Conservation (phyloP, 441 rosid species). For the Erysimum cheiri region DNA sequence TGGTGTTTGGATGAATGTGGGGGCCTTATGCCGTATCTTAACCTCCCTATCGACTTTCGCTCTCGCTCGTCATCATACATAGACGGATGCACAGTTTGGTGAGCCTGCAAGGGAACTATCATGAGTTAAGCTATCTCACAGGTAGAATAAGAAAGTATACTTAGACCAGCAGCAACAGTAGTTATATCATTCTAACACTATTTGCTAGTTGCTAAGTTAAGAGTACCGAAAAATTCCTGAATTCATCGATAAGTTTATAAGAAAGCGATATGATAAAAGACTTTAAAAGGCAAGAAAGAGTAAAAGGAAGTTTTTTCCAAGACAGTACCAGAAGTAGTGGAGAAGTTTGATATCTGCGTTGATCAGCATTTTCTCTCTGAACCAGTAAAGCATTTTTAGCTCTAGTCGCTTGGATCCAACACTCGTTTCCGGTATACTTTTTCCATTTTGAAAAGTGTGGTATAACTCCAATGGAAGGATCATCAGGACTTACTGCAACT, state of each 20-base stretch:
- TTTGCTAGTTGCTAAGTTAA: too few species aligned
- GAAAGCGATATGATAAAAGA: background rate
- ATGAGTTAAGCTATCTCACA: constrained; percentile 19
- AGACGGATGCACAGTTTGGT: constrained; percentile 49
- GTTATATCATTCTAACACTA: background rate
- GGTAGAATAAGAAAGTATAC: background rate
- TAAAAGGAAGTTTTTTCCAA: constrained; percentile 2
- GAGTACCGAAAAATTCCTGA: background rate
- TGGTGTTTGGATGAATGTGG: constrained; percentile 39
- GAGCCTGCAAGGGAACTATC: constrained; percentile 44
- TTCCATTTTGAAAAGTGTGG: constrained; percentile 52
- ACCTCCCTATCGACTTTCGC: constrained; percentile 45
- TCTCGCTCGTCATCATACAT: constrained; percentile 48
- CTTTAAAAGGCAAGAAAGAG: constrained; percentile 1
- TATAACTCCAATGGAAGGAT: constrained; percentile 50
- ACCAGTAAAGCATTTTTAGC: constrained; percentile 50
- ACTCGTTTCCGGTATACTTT: constrained; percentile 33
- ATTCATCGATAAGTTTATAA: background rate
- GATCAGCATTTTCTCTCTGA: constrained; percentile 36
- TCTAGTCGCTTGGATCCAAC: constrained; percentile 51
- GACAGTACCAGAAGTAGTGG: constrained; percentile 41
- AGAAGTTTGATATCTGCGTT: constrained; percentile 27
- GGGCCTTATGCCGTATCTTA: constrained; percentile 47
- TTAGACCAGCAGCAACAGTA: background rate
- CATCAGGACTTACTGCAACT: constrained; percentile 48